These are phyloP conservation scores for Tilletia setariae DNA, from an alignment of 1,284 basidiomycete species.

Conservation along the genomic window DNA sequence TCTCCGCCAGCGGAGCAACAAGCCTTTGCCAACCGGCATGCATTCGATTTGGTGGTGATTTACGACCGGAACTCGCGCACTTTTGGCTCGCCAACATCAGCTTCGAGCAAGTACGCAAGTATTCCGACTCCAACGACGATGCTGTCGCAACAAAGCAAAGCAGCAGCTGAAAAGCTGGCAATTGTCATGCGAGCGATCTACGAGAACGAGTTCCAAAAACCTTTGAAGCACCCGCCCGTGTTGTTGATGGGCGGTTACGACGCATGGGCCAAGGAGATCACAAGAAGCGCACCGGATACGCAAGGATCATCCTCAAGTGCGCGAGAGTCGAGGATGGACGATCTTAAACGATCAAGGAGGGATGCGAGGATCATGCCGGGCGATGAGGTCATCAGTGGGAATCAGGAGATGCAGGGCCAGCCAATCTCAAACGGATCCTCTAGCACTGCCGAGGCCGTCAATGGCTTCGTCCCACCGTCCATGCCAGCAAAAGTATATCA, in stretches of 20 bases:
- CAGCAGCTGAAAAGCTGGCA: conserved; percentile 13
- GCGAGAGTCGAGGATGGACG: conserved; percentile 5
- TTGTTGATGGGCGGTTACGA: conserved; percentile 80
- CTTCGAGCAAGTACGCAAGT: neutral
- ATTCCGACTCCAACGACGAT: conserved; percentile 5
- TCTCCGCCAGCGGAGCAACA: conserved; percentile 69
- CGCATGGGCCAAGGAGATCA: conserved; percentile 72
- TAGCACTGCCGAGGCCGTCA: neutral
- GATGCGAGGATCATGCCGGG: conserved; percentile 13
- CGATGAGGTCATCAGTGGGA: neutral
- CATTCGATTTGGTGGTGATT: conserved; percentile 84
- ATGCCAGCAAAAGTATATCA: conserved; percentile 44
- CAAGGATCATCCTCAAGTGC: neutral
- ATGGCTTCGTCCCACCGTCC: conserved; percentile 28
- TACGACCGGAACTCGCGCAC: conserved; percentile 72
- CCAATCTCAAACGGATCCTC: neutral
- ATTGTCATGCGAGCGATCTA: conserved; percentile 38
- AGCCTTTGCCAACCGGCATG: conserved; percentile 74
- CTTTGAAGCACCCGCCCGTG: conserved; percentile 73
- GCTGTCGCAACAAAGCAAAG: conserved; percentile 2
- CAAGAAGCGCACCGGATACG: conserved; percentile 56
- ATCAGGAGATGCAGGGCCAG: neutral
- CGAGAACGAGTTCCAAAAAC: conserved; percentile 39
- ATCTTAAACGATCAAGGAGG: conserved; percentile 3
- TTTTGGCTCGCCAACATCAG: conserved; percentile 54